phyloP scores from a whole-genome alignment of 2,329 filamentous ascomycete genomes.

The Penicillium sp. region DNA sequence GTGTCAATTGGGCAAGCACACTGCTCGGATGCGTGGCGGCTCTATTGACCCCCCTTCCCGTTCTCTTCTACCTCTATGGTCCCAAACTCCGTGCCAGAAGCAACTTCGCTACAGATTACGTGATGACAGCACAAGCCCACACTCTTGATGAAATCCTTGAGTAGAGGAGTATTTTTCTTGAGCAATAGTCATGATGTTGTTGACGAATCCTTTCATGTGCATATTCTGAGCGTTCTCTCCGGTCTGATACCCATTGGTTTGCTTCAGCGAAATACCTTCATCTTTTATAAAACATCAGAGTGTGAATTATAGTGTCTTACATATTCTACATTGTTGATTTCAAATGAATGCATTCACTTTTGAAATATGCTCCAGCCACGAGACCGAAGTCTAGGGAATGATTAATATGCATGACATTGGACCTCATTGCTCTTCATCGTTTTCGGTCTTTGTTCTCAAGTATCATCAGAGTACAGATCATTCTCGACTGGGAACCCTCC shows the following conservation, averaged over 20 bases:
- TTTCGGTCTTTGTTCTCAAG: slow-evolving; percentile 14
- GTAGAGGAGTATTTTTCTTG: neutral
- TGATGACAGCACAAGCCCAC: slow-evolving; percentile 13
- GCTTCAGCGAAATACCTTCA: neutral
- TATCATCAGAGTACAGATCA: slow-evolving; percentile 17
- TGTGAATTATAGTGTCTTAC: neutral
- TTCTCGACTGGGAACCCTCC: slow-evolving; percentile 8
- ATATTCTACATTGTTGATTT: neutral
- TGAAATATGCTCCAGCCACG: slow-evolving; percentile 8
- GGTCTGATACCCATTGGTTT: neutral
- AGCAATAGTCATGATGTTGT: neutral
- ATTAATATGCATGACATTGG: slow-evolving; percentile 32
- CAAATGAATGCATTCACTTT: neutral
- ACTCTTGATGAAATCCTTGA: slow-evolving; percentile 6
- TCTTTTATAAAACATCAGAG: neutral
- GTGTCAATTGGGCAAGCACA: slow-evolving; percentile 33
- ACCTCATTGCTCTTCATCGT: slow-evolving; percentile 32
- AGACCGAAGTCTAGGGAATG: neutral
- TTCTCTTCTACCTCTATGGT: slow-evolving; percentile 36
- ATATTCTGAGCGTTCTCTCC: neutral
- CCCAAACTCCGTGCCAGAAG: slow-evolving; percentile 32
- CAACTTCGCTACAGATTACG: slow-evolving; percentile 33
- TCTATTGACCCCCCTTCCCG: slow-evolving; percentile 32
- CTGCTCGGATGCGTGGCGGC: slow-evolving; percentile 31
- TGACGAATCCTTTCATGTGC: neutral